phyloP scores from a whole-genome alignment of 163 green algal genomes.

The Scenedesmus sp. region DNA sequence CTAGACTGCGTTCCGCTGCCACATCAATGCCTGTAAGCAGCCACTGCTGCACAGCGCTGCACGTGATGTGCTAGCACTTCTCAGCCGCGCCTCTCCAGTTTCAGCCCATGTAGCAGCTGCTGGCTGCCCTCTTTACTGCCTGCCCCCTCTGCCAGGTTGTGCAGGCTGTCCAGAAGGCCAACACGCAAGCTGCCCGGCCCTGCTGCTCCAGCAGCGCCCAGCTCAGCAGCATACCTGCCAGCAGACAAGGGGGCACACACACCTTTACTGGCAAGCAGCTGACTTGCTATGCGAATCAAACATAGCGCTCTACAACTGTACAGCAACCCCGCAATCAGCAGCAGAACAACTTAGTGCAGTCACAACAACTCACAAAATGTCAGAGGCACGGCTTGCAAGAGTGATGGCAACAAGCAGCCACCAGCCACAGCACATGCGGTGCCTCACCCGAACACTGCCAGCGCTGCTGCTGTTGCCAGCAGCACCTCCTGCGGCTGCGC shows the following conservation, averaged over 20 bases:
- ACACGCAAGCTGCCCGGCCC: slow-evolving; percentile 77
- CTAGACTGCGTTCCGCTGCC: too few relatives aligned
- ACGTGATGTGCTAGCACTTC: too few relatives aligned
- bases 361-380: neutral
- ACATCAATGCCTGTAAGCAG: neutral
- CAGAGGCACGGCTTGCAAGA: neutral
- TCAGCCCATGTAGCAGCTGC: slow-evolving; percentile 29
- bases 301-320: too few relatives aligned
- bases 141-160: slow-evolving; percentile 55
- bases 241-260: neutral
- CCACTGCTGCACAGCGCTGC: neutral
- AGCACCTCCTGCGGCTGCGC: slow-evolving; percentile 63
- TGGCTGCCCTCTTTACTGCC: neutral
- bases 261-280: neutral
- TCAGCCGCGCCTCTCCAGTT: neutral
- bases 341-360: neutral
- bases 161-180: slow-evolving; percentile 72
- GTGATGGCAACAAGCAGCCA: neutral
- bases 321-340: neutral
- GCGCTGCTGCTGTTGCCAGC: slow-evolving; percentile 75
- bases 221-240: slow-evolving; percentile 48
- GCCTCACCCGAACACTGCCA: slow-evolving; percentile 85
- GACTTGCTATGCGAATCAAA: neutral
- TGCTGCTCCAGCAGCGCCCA: slow-evolving; percentile 61
- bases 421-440: neutral